Base-by-base conservation (phyloP, 2,329 filamentous ascomycete species). In the Fusarium pilosicola region DNA sequence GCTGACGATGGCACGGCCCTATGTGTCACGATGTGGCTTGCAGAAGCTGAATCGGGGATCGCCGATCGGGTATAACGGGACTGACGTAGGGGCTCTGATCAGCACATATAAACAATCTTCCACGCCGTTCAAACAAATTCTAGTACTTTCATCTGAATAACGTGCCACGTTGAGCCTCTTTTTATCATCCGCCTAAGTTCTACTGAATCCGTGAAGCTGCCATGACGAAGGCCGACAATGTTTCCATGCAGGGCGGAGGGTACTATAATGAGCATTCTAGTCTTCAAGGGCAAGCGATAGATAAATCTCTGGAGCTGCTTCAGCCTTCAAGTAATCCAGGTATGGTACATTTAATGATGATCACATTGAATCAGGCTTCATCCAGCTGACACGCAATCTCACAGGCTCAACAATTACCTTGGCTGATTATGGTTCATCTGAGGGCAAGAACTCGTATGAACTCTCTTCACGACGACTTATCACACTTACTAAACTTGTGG, bases 281-380 rank as follows among this genome's bases (percentile, higher is more conserved):
- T 18, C 56, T 58, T 38, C 32, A 58, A 30, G 56, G 10, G 0
- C 18, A 28, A 9, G 42, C 41, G 0, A 51, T 51, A 22, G 32
- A 51, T 2, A n/a, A 15, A 5, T 58, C 32, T 5, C 10, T 58
- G 8, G 24, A 26, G 14, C 20, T 51, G 1, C 18, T 58, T 3
- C 2, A 2, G 8, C 24, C 8, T 8, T 14, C 24, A 0, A 7
- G 0, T 0, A 2, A 28, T 24, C 7, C 2, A 1, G 24, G 42
- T 38, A 38, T 12, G 20, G 0, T 28, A 1, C 7, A 7, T 7
- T 24, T 6, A 5, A 7, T 10, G 2, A 7, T 56, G 4, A 36
- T 36, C 8, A 10, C 2, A 3, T 13, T 12, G 3, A 12, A 3
- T 26, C 10, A 2, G 6, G 13, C 1, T 24, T 45, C 22, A 0